Percentiles rank a stretch among this genome's conserved stretches.
Conservation (phyloP, 1,284 basidiomycete species). For the Naganishia liquefaciens region DNA sequence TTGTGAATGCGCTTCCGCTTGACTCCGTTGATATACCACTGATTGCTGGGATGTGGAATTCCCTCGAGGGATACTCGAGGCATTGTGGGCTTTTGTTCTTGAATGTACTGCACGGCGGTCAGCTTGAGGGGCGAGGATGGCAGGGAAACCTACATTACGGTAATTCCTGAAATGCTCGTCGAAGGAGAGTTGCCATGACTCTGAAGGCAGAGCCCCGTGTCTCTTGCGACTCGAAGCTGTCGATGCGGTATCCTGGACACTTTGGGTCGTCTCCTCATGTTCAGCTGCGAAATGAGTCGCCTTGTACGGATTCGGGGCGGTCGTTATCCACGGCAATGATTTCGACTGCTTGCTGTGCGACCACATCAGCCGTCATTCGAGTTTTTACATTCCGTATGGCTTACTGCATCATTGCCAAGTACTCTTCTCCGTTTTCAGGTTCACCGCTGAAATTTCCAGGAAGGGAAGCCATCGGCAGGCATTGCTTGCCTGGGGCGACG, state of each 20-base stretch:
- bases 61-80: conserved; percentile 35
- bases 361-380: neutral
- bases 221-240: conserved; percentile 1
- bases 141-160: conserved; percentile 36
- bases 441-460: conserved; percentile 43
- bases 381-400: conserved; percentile 8
- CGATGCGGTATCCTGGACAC: conserved; percentile 1
- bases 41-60: conserved; percentile 28
- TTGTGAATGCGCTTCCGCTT: conserved; percentile 30
- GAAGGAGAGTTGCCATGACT: conserved; percentile 42
- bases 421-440: conserved; percentile 43
- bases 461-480: conserved; percentile 43
- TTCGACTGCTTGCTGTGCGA: conserved; percentile 37
- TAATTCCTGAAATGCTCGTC: conserved; percentile 42
- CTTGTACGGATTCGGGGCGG: conserved; percentile 6
- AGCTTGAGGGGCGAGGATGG: neutral
- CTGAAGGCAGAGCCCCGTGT: conserved; percentile 41
- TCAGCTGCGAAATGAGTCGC: conserved; percentile 1
- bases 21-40: conserved; percentile 34
- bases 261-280: conserved; percentile 22
- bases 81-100: conserved; percentile 35
- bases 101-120: conserved; percentile 28
- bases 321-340: conserved; percentile 40
- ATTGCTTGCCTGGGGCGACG: conserved; percentile 7
- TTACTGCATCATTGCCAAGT: conserved; percentile 45